These are phyloP conservation scores for Mariannaea elegans DNA, from an alignment of 2,329 filamentous ascomycete genomes.

Conservation along the genomic window DNA sequence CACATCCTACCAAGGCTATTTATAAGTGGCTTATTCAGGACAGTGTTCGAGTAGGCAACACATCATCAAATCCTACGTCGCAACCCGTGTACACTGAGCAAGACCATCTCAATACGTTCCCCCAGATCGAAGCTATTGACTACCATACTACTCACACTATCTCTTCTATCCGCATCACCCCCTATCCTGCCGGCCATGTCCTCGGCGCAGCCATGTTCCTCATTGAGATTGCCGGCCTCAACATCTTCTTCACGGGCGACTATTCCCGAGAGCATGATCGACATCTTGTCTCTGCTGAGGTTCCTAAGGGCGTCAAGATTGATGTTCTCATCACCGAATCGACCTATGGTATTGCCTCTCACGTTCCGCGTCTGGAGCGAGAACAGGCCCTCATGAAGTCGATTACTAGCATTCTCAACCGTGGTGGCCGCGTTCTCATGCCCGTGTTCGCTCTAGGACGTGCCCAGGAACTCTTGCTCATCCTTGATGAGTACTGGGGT, in stretches of 20 bases:
- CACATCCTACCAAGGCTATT: constrained; percentile 97
- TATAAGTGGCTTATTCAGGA: constrained; percentile 99
- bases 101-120: constrained; percentile 92
- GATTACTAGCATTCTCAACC: constrained; percentile 88
- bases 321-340: constrained; percentile 98
- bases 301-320: constrained; percentile 88
- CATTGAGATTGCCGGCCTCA: constrained; percentile 95
- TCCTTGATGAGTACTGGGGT: constrained; percentile 96
- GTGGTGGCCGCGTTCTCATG: constrained; percentile 91
- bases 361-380: constrained; percentile 88
- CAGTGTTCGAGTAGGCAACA: constrained; percentile 87
- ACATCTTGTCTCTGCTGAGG: constrained; percentile 92
- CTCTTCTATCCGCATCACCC: constrained; percentile 94
- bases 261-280: constrained; percentile 96
- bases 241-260: constrained; percentile 97
- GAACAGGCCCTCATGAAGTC: constrained; percentile 96
- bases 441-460: constrained; percentile 94
- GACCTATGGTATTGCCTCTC: constrained; percentile 94
- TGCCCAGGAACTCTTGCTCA: constrained; percentile 92
- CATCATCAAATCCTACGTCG: constrained; percentile 68
- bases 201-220: constrained; percentile 98
- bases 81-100: constrained; percentile 93
- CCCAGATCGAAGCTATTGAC: constrained; percentile 95
- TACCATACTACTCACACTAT: constrained; percentile 98
- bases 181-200: constrained; percentile 97